phyloP scores from a whole-genome alignment of 2,329 filamentous ascomycete genomes.

The Daldinia eschscholtzii region DNA sequence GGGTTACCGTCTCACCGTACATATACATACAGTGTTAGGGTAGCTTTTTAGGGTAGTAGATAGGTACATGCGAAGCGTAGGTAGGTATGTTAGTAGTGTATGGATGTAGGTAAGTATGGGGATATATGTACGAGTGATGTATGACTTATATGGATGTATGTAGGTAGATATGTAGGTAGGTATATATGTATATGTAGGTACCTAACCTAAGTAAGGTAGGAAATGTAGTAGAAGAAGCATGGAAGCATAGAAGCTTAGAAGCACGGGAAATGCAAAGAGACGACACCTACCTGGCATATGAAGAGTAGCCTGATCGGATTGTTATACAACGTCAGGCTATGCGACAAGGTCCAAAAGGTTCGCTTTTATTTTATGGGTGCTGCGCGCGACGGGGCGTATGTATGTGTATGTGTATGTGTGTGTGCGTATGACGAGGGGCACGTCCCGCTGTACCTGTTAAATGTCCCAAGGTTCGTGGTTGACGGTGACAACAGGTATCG shows the following conservation, averaged over 20 bases:
- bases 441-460: slow-evolving; percentile 16
- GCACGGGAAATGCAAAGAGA: background rate
- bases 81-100: background rate
- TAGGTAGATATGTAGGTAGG: background rate
- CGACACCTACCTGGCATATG: slow-evolving; percentile 10
- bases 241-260: slow-evolving; percentile 10
- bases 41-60: slow-evolving; percentile 8
- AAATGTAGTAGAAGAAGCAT: slow-evolving; percentile 2
- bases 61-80: background rate
- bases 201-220: slow-evolving; percentile 12
- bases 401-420: background rate
- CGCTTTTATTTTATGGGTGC: slow-evolving; percentile 12
- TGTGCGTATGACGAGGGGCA: slow-evolving; percentile 24
- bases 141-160: background rate
- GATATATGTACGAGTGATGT: slow-evolving; percentile 15
- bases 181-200: slow-evolving; percentile 7
- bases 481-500: slow-evolving; percentile 31
- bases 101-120: background rate
- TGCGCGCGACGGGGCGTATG: background rate
- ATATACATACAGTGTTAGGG: slow-evolving; percentile 20
- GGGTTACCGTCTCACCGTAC: slow-evolving; percentile 38
- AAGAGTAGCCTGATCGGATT: slow-evolving; percentile 6
- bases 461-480: slow-evolving; percentile 5
- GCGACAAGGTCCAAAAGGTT: background rate
- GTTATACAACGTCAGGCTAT: slow-evolving; percentile 14